A percentile compares a stretch with the other conserved stretches of the same genome.
Evolutionary conservation across 2,329 filamentous ascomycete species (phyloP).

Genomic region (Fusarium mangiferae): DNA sequence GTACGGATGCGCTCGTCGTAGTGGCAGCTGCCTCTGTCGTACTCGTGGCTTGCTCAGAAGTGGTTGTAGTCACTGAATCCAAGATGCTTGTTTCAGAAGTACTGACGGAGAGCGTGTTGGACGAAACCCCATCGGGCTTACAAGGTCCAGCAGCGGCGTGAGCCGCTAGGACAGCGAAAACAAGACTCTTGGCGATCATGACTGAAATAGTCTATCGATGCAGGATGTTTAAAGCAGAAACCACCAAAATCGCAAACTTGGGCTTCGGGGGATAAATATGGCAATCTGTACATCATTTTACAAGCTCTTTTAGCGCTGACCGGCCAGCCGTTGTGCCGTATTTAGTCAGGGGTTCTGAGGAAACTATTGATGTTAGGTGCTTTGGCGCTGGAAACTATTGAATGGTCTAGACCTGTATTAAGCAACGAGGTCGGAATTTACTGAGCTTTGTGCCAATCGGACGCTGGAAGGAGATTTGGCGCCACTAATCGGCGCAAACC

Average conservation of each 20-base stretch:
- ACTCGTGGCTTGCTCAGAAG: neutral
- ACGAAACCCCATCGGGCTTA: neutral
- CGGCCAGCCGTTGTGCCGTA: neutral
- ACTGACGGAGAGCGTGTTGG: neutral
- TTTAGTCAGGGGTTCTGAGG: neutral
- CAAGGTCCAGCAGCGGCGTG: neutral
- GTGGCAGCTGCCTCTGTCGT: neutral
- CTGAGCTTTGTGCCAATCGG: neutral
- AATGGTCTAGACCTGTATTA: neutral
- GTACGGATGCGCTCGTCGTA: neutral
- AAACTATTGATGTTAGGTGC: slow-evolving; percentile 3
- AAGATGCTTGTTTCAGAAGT: neutral
- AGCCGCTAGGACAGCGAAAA: neutral
- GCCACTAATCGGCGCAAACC: neutral
- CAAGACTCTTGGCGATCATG: neutral
- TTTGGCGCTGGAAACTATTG: neutral
- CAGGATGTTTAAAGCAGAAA: neutral
- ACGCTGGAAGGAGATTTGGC: neutral
- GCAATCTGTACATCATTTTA: neutral
- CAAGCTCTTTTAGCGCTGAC: neutral
- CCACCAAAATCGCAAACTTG: no score
- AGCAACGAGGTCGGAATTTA: neutral
- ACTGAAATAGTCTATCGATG: neutral
- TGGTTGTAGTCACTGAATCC: neutral
- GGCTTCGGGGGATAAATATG: neutral